Evolutionary conservation across 2,329 filamentous ascomycete species (phyloP), one percentile per base, ranked within the genome.

Genomic region (Botrytis galanthina): DNA sequence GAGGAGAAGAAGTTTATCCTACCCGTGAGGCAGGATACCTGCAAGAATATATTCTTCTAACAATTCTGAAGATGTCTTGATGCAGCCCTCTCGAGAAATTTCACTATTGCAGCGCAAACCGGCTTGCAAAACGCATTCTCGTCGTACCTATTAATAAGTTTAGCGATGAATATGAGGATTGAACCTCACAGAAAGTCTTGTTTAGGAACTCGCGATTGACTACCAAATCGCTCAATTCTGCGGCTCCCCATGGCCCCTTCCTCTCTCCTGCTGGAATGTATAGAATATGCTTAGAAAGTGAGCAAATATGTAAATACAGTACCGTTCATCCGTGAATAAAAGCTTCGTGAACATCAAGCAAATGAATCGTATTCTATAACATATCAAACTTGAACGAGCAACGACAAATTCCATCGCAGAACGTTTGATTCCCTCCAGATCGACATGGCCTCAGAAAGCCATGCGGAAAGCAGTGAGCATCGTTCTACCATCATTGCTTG

Each of bases 201-300:
- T 54, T 54, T 18, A 16, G n/a, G 51, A 26, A 54, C 26, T 54
- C 29, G 51, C 26, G 14, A 54, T 16, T n/a, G 14, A 29, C 51
- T 10, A 54, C 26, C 10, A 9, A 51, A 54, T 6, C 6, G 51
- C 3, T n/a, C 12, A 54, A 29, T 54, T 54, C 51, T n/a, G n/a
- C 51, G 14, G 14, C 26, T 29, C 8, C 51, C 29, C 51, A 54
- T 54, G n/a, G 26, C 14, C 6, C 51, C 12, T 54, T n/a, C 51
- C 26, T 29, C n/a, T 14, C n/a, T 29, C 14, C 14, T 16, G 8
- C 29, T 29, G 51, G 0, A 54, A 18, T 29, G 1, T 4, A 6
- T 29, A 7, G 0, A n/a, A 14, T 1, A 0, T 29, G 1, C 5
- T 54, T 3, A 26, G 26, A 29, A 8, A 18, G 4, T 29, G 18